Percentiles rank a stretch among this genome's conserved stretches.
phyloP scores from a whole-genome alignment of 306 rosid species.

The Ziziphus jujuba region DNA sequence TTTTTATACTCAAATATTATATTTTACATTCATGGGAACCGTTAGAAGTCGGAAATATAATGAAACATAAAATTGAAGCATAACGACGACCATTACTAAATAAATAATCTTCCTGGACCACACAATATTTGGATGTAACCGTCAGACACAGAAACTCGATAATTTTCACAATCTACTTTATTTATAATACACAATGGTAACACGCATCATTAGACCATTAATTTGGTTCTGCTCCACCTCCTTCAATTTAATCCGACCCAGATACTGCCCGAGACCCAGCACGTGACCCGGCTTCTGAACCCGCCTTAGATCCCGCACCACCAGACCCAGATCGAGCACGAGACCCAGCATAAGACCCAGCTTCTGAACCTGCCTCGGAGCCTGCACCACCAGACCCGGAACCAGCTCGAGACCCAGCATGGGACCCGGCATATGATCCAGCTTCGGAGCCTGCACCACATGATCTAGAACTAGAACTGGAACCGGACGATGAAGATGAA shows the following conservation, averaged over 20 bases:
- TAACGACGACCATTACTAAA: no score
- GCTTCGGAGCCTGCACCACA: constrained; percentile 41
- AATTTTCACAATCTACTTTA: no score
- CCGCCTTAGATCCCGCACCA: neutral
- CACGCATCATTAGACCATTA: no score
- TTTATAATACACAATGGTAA: no score
- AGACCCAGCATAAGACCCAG: constrained; percentile 27
- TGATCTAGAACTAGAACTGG: constrained; percentile 38
- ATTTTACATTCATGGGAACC: no score
- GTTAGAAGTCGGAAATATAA: no score
- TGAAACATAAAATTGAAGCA: no score
- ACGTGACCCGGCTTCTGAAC: constrained; percentile 15
- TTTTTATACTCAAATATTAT: no score
- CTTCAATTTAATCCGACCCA: neutral
- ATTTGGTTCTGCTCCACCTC: no score
- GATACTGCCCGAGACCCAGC: constrained; percentile 34
- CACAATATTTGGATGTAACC: no score
- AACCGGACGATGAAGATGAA: constrained; percentile 27
- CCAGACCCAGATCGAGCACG: constrained; percentile 14
- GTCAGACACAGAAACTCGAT: no score
- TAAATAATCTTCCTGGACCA: no score
- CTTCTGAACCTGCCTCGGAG: constrained; percentile 28
- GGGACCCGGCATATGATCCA: constrained; percentile 32
- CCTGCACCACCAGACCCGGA: constrained; percentile 18
- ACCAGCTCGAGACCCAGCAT: constrained; percentile 18